phyloP scores from a whole-genome alignment of 2,329 filamentous ascomycete genomes.

The Fusarium piperis region DNA sequence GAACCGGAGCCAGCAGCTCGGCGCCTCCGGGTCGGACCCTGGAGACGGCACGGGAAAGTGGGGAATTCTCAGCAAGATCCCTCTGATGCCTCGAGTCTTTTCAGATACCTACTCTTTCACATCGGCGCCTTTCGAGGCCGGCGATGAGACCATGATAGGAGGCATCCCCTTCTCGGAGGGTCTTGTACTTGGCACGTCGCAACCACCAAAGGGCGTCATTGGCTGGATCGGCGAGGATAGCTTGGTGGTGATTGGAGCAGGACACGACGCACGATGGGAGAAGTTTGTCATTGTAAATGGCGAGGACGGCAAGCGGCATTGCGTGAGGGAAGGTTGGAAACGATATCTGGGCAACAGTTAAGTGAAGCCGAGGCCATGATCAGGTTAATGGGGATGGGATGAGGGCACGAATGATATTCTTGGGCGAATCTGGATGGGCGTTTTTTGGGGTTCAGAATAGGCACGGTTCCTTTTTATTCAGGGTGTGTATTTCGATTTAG shows the following conservation, averaged over 20 bases:
- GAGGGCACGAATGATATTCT: conserved; percentile 17
- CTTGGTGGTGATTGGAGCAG: conserved; percentile 81
- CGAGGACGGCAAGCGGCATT: conserved; percentile 72
- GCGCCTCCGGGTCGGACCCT: conserved; percentile 48
- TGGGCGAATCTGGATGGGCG: conserved; percentile 34
- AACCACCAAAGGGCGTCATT: conserved; percentile 82
- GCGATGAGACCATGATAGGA: conserved; percentile 71
- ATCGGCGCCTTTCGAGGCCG: conserved; percentile 82
- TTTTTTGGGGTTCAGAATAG: conserved; percentile 33
- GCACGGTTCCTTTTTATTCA: conserved; percentile 15
- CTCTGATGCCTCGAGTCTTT: conserved; percentile 85
- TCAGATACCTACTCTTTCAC: conserved; percentile 90
- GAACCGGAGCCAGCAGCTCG: conserved; percentile 45
- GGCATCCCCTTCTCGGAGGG: conserved; percentile 55
- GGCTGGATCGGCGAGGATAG: conserved; percentile 83
- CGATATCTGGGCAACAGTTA: conserved; percentile 68
- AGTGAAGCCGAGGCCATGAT: background rate
- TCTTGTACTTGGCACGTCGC: conserved; percentile 59
- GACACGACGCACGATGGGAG: conserved; percentile 86
- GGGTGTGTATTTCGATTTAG: conserved; percentile 28
- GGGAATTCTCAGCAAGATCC: conserved; percentile 85
- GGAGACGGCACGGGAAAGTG: conserved; percentile 76
- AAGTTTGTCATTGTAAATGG: conserved; percentile 79
- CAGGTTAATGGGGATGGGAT: background rate
- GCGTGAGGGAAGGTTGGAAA: conserved; percentile 83